Evolutionary conservation across 2,329 filamentous ascomycete species (phyloP).

Genomic region (Berkeleyomyces basicola): DNA sequence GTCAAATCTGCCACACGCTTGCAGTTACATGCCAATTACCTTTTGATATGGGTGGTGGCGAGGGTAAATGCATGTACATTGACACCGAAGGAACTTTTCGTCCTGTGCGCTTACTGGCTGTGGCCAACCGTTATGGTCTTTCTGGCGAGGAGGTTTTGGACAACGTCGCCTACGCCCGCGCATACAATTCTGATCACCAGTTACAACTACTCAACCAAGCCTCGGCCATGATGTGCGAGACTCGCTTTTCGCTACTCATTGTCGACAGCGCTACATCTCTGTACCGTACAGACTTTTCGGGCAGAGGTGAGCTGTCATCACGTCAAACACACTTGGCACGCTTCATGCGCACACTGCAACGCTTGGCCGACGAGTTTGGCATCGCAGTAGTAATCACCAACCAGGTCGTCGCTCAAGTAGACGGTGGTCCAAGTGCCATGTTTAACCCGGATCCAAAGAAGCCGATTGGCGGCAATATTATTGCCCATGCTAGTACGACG

Average conservation of each 20-base stretch:
- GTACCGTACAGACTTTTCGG: constrained; percentile 91
- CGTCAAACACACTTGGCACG: constrained; percentile 79
- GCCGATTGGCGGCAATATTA: constrained; percentile 96
- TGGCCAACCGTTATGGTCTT: constrained; percentile 85
- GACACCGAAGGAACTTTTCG: constrained; percentile 96
- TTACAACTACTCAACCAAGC: constrained; percentile 89
- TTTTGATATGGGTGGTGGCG: constrained; percentile 96
- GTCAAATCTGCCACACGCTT: constrained; percentile 96
- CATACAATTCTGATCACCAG: constrained; percentile 97
- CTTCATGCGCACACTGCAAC: constrained; percentile 71
- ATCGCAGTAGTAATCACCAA: constrained; percentile 98
- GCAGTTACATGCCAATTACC: constrained; percentile 95
- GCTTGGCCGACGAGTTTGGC: constrained; percentile 69
- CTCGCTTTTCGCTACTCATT: constrained; percentile 84
- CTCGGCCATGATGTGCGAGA: constrained; percentile 98
- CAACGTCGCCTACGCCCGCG: constrained; percentile 93
- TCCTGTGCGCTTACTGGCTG: constrained; percentile 75
- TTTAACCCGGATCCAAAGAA: constrained; percentile 99
- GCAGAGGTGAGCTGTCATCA: constrained; percentile 91
- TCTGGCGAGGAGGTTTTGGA: constrained; percentile 95
- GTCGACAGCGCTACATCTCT: constrained; percentile 92
- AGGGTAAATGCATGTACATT: constrained; percentile 96
- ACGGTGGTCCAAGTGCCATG: constrained; percentile 91
- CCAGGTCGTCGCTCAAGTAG: constrained; percentile 94
- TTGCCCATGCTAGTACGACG: constrained; percentile 92